These are phyloP conservation scores for Trichosporon faecale DNA, from an alignment of 1,284 basidiomycete species.

Conservation along the genomic window DNA sequence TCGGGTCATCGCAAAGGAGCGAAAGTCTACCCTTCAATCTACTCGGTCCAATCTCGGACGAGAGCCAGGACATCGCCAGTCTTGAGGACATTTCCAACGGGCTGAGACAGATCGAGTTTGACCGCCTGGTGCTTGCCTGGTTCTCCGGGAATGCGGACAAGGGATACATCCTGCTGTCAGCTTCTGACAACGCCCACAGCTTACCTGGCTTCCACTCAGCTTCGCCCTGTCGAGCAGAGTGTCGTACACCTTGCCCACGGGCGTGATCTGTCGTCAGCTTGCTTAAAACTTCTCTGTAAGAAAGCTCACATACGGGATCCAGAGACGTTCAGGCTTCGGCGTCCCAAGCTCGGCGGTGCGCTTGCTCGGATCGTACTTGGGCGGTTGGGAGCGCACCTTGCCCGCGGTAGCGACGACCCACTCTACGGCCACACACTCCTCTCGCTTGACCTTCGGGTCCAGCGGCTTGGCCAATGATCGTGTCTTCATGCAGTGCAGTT, in stretches of 20 bases:
- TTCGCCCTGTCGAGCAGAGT: slow-evolving; percentile 24
- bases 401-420: slow-evolving; percentile 27
- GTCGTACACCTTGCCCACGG: slow-evolving; percentile 34
- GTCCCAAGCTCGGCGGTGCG: slow-evolving; percentile 9
- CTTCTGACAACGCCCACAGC: neutral
- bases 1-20: neutral
- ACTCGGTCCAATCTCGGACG: slow-evolving; percentile 20
- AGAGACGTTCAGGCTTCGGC: slow-evolving; percentile 21
- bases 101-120: slow-evolving; percentile 22
- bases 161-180: slow-evolving; percentile 22
- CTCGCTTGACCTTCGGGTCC: slow-evolving; percentile 16
- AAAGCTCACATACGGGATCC: slow-evolving; percentile 32
- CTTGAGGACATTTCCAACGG: slow-evolving; percentile 23
- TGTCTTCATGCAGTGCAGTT: slow-evolving; percentile 40
- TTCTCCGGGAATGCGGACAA: slow-evolving; percentile 22
- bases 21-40: neutral
- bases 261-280: slow-evolving; percentile 27
- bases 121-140: slow-evolving; percentile 13
- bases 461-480: slow-evolving; percentile 34
- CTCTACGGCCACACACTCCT: slow-evolving; percentile 37
- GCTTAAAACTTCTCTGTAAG: no score
- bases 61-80: slow-evolving; percentile 32
- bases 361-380: slow-evolving; percentile 21
- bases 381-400: slow-evolving; percentile 20
- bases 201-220: slow-evolving; percentile 10